Evolutionary conservation across 768 basidiomycete genomes (phyloP).

Genomic region (Vararia minispora): DNA sequence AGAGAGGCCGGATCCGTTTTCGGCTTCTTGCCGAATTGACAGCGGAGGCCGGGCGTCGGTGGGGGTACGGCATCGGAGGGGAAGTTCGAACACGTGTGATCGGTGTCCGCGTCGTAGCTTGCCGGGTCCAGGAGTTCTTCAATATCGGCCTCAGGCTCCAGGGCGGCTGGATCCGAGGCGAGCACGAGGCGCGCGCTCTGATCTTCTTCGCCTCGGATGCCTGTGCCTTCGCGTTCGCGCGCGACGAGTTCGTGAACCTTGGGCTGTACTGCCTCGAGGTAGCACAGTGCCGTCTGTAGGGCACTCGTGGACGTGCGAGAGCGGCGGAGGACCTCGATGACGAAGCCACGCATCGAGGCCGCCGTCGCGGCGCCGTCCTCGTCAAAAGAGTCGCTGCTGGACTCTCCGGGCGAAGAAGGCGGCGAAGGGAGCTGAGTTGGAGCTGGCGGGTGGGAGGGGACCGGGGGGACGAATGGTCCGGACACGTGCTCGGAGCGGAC

Average conservation of each 20-base stretch:
- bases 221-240: constrained; percentile 36
- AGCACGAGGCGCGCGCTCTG: constrained; percentile 31
- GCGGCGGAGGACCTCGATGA: constrained; percentile 81
- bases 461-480: constrained; percentile 16
- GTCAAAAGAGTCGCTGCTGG: constrained; percentile 15
- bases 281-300: constrained; percentile 80
- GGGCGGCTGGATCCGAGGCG: constrained; percentile 22
- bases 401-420: constrained; percentile 16
- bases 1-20: constrained; percentile 15
- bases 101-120: neutral
- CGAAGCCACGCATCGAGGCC: constrained; percentile 63
- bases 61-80: no score
- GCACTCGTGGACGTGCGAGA: constrained; percentile 78
- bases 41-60: constrained; percentile 1
- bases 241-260: constrained; percentile 54
- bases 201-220: constrained; percentile 28
- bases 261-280: constrained; percentile 71
- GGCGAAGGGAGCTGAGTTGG: constrained; percentile 15
- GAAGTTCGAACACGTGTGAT: no score
- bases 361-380: constrained; percentile 19
- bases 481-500: constrained; percentile 12
- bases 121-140: constrained; percentile 8
- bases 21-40: constrained; percentile 12
- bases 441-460: constrained; percentile 21
- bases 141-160: constrained; percentile 27